A percentile compares a stretch with the other conserved stretches of the same genome.
Evolutionary conservation across 129 eudicot species (phyloP).

Genomic region (Glebionis coronaria): DNA sequence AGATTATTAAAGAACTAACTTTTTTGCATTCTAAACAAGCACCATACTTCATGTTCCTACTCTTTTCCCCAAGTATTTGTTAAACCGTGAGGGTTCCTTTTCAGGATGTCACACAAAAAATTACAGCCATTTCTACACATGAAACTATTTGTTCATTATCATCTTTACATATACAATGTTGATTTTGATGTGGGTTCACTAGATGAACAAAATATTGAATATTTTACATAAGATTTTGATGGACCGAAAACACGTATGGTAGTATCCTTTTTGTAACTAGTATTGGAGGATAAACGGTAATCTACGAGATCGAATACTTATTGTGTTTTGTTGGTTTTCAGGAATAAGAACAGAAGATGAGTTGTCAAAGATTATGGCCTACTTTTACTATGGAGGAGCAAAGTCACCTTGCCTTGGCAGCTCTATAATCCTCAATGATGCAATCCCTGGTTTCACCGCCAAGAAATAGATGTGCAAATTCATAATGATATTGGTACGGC

Average conservation of each 20-base stretch:
- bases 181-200: not conserved
- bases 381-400: constrained; percentile 80
- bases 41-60: not conserved
- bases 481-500: constrained; percentile 7
- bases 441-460: constrained; percentile 47
- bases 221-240: not conserved
- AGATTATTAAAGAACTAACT: not conserved
- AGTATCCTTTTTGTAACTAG: not conserved
- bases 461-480: constrained; percentile 20
- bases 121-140: not conserved
- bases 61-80: not conserved
- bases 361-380: constrained; percentile 80
- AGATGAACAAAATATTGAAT: not conserved
- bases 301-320: not conserved
- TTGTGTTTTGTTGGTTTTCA: constrained; percentile 28
- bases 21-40: not conserved
- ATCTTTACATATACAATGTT: too few relatives aligned
- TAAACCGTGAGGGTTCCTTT: not conserved
- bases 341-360: constrained; percentile 78
- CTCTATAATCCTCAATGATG: constrained; percentile 41
- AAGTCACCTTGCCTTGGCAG: constrained; percentile 65
- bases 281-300: not conserved
- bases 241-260: too few relatives aligned
- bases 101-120: not conserved
- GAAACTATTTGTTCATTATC: too few relatives aligned